Evolutionary conservation across 768 basidiomycete genomes (phyloP), one percentile per base, ranked within the genome.

Genomic region (Calocybe gangraenosa): DNA sequence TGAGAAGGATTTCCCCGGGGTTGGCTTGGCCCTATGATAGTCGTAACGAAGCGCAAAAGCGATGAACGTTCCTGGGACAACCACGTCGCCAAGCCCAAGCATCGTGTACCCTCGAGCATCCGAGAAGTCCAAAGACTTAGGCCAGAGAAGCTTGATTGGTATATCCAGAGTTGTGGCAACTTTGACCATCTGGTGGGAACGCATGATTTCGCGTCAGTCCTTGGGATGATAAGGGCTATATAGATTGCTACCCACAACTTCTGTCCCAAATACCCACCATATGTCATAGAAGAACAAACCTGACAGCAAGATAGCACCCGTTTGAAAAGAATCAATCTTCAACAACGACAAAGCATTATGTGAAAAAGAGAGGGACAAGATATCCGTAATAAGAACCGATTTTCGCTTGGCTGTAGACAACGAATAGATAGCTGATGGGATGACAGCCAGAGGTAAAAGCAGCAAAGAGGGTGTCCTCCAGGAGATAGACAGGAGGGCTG

Each of bases 281-380:
- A 96, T 79, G 60, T 98, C 95, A 60, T 98, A 98, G 33, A 96
- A 37, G 66, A 97, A 92, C 18, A 99, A 69, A 3, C 90, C 92
- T 2, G 76, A 75, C 4, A 99, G 71, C 2, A 97, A 74, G 48
- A 92, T 79, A 32, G 75, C 75, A 6, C 92, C 95, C 13, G 95
- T 96, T 56, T 74, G 65, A 73, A 97, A 95, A 7, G 88, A 88
- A 63, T 98, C 95, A 23, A 97, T 64, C 61, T 83, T 86, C 54
- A 97, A 70, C 48, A 93, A 62, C 30, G 81, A 74, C 41, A 97
- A 68, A 3, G 90, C 84, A 52, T 85, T 88, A 61, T 87, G 81
- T 19, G 85, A 78, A 59, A 95, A 88, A 1, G 90, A 88, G 40
- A 96, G 81, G 51, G 64, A 74, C 1, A 82, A 63, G 3, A 94